A percentile compares a stretch with the other conserved stretches of the same genome.
Evolutionary conservation across 1,284 basidiomycete species (phyloP).

Genomic region (Dichomitus squalens): DNA sequence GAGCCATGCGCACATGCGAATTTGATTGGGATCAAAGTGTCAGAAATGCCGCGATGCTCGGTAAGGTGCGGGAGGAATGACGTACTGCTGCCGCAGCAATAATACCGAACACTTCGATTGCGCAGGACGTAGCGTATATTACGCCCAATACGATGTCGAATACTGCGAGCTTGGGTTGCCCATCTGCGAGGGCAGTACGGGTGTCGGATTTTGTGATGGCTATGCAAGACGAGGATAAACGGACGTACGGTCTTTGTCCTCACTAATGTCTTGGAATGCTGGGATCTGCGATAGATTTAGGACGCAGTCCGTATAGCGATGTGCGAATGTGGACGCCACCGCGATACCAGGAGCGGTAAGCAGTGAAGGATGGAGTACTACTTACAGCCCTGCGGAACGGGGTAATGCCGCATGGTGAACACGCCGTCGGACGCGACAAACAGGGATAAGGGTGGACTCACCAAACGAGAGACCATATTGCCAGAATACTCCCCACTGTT

Average conservation of each 20-base stretch:
- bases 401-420: conserved; percentile 4
- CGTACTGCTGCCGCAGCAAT: conserved; percentile 57
- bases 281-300: conserved; percentile 46
- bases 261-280: conserved; percentile 54
- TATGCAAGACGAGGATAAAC: not conserved
- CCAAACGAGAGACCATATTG: conserved; percentile 64
- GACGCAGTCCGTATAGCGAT: not conserved
- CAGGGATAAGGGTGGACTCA: conserved; percentile 29
- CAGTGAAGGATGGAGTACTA: conserved; percentile 3
- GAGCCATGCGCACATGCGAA: not conserved
- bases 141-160: conserved; percentile 64
- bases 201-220: not conserved
- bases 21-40: not conserved
- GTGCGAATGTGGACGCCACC: not conserved
- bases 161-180: conserved; percentile 51
- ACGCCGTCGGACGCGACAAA: not conserved
- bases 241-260: conserved; percentile 51
- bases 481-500: conserved; percentile 49
- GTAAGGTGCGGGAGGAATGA: conserved; percentile 14
- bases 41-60: not conserved
- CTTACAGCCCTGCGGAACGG: conserved; percentile 51
- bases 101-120: conserved; percentile 62
- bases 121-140: conserved; percentile 52
- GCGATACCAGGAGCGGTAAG: not conserved
- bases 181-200: conserved; percentile 35